These are phyloP conservation scores for Chrysoporthe austroafricana DNA, from an alignment of 2,329 filamentous ascomycete species.

Conservation along the genomic window DNA sequence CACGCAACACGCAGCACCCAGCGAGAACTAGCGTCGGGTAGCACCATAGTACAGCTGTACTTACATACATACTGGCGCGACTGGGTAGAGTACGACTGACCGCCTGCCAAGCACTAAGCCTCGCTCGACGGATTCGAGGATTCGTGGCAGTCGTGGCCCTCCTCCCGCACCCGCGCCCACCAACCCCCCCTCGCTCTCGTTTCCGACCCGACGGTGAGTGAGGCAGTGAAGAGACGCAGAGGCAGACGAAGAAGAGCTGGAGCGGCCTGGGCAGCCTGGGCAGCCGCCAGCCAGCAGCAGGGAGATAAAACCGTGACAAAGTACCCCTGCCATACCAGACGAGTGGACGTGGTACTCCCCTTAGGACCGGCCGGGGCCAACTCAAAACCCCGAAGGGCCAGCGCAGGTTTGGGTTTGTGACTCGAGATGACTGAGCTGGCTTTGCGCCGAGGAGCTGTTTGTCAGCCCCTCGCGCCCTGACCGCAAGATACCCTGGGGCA, in stretches of 20 bases:
- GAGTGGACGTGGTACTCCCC: constrained; percentile 23
- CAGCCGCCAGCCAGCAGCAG: constrained; percentile 4
- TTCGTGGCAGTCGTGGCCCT: background rate
- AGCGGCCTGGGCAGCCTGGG: background rate
- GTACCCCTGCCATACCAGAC: constrained; percentile 12
- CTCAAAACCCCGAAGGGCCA: constrained; percentile 26
- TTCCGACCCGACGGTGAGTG: background rate
- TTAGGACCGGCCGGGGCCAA: constrained; percentile 27
- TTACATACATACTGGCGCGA: too few species aligned
- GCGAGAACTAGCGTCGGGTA: too few species aligned
- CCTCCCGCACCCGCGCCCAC: background rate
- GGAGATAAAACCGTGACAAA: constrained; percentile 22
- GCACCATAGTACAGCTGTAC: background rate
- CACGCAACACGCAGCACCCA: background rate
- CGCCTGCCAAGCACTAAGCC: constrained; percentile 18
- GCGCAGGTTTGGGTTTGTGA: constrained; percentile 9
- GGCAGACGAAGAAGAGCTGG: background rate
- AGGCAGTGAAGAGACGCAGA: background rate
- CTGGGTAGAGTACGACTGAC: background rate
- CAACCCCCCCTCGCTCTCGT: background rate
- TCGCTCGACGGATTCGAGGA: background rate
- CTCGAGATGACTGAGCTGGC: background rate
- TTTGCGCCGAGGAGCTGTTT: constrained; percentile 14
- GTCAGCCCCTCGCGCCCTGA: constrained; percentile 26
- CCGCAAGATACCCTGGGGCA: constrained; percentile 3